A percentile compares a stretch with the other conserved stretches of the same genome.
Evolutionary conservation across 306 rosid genomes (phyloP).

Genomic region (Sindora glabra): DNA sequence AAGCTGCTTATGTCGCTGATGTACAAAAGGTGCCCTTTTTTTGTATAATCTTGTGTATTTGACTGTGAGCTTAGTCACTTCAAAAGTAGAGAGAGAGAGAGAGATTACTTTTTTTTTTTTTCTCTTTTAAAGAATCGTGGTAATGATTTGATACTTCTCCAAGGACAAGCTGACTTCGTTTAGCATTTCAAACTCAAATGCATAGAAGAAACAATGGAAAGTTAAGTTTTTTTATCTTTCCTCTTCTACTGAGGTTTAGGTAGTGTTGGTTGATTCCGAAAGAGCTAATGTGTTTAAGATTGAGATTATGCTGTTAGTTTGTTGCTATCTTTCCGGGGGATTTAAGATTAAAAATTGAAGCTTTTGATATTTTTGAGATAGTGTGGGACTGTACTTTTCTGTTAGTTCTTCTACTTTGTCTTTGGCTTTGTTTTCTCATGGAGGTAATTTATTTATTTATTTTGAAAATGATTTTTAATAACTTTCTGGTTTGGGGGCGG

Average conservation of each 20-base stretch:
- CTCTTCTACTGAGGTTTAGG: not conserved
- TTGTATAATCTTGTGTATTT: too few species aligned
- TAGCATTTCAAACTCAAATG: conserved; percentile 13
- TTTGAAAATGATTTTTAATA: not conserved
- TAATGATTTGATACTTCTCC: not conserved
- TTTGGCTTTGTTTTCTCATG: conserved; percentile 10
- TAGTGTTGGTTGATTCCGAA: not conserved
- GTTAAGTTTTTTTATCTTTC: not conserved
- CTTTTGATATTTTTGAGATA: conserved; percentile 17
- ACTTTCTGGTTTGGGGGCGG: conserved; percentile 12
- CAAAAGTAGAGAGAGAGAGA: not conserved
- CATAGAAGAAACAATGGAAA: conserved; percentile 5
- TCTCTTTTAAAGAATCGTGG: too few species aligned
- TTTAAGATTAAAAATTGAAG: conserved; percentile 20
- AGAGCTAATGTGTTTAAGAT: not conserved
- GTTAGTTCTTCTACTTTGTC: conserved; percentile 9
- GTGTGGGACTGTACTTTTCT: conserved; percentile 11
- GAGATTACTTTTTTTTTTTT: too few species aligned
- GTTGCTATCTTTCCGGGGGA: not conserved
- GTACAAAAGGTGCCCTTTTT: not conserved
- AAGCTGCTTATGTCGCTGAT: not conserved
- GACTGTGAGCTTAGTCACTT: not conserved
- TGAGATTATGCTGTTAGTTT: not conserved
- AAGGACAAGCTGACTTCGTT: not conserved
- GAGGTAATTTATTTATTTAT: not conserved